Percentiles rank a stretch among this genome's conserved stretches.
phyloP scores from a whole-genome alignment of 176 grass and related monocot genomes.

The Oryza australiensis region DNA sequence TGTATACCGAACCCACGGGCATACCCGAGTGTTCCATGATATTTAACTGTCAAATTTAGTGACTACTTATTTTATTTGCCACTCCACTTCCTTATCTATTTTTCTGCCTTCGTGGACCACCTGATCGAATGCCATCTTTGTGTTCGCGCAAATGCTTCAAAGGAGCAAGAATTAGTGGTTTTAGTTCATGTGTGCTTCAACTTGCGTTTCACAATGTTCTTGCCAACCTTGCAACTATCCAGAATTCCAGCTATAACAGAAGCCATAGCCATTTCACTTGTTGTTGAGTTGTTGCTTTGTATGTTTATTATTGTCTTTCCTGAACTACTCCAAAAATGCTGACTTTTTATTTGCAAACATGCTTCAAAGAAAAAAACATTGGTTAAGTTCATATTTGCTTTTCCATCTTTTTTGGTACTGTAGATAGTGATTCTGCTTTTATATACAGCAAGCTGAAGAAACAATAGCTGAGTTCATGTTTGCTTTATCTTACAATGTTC shows the following conservation, averaged over 20 bases:
- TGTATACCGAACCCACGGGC: too few relatives aligned
- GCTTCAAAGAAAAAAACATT: background rate
- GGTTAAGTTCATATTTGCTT: background rate
- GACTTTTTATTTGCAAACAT: background rate
- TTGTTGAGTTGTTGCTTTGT: background rate
- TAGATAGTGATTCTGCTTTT: background rate
- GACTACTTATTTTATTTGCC: too few relatives aligned
- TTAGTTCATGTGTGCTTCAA: background rate
- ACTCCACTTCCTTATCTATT: too few relatives aligned
- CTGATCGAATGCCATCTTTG: background rate
- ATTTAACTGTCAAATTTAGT: too few relatives aligned
- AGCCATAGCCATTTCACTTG: background rate
- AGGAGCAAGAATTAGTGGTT: background rate
- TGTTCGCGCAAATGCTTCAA: conserved; percentile 30
- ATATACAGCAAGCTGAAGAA: background rate
- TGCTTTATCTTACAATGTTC: background rate
- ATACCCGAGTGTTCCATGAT: too few relatives aligned
- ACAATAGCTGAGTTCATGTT: background rate
- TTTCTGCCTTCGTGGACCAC: background rate
- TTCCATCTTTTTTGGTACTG: background rate
- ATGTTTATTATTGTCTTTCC: background rate
- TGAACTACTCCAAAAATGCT: background rate
- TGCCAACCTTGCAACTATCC: background rate
- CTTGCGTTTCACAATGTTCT: background rate
- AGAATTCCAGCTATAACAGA: background rate